Evolutionary conservation across 1,284 basidiomycete genomes (phyloP), one percentile per base, ranked within the genome.

Genomic region (Heterobasidion irregulare): DNA sequence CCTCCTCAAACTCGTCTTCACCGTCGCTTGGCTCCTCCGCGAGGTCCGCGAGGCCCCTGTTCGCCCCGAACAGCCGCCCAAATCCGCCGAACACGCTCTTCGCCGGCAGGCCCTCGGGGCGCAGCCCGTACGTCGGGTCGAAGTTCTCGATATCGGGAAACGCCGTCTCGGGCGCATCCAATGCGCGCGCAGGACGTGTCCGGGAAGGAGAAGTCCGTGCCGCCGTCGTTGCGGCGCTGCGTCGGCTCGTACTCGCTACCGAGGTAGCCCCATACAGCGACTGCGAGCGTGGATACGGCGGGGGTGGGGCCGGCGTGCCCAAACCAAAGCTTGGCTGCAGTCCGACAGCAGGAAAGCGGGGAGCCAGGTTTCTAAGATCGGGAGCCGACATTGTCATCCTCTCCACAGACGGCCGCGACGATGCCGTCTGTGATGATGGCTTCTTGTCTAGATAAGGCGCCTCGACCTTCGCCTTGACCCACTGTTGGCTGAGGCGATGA

Each of bases 101-200:
- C 1, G 75, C 74, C 0, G 93, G 93, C 6, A 95, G 76, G 10
- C 89, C 88, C 64, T 95, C 93, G 0, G 92, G 91, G 13, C 95
- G 85, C n/a, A 98, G 75, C n/a, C 95, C 95, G 65, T 98, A 98
- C 0, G 95, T 98, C 0, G 94, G 95, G 65, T 98, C 95, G 69
- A 92, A 97, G 59, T 89, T 83, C 70, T 96, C 94, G 45, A 94
- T 80, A 54, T 95, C 92, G 1, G 90, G 85, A 59, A 88, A 84
- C 8, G 83, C 78, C 10, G 77, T 76, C 57, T 62, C 60, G 18
- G 73, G 70, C 1, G 73, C 63, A 19, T 78, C 75, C n/a, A 70
- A 59, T 9, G 63, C 55, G 61, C 62, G 47, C 63, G 59, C 19
- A 61, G 56, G 53, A 53, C 62, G 44, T 56, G 61, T 54, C 64